Evolutionary conservation across 1,284 basidiomycete species (phyloP).

Genomic region (Moesziomyces sp.): DNA sequence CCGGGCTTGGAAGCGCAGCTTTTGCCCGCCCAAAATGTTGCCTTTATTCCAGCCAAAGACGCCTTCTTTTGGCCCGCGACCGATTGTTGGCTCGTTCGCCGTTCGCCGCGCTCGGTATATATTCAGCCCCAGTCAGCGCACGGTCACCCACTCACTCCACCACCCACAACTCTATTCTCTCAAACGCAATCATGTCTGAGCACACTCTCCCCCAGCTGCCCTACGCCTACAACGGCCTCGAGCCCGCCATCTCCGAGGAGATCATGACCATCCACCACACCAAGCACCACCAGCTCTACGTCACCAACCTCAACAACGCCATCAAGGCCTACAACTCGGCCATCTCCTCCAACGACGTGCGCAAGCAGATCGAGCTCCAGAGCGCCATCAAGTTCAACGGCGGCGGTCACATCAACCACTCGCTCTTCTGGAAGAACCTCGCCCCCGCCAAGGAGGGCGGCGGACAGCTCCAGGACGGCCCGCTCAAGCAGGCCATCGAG

Average conservation of each 20-base stretch:
- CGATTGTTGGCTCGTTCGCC: conserved; percentile 25
- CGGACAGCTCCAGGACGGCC: conserved; percentile 75
- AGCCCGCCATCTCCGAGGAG: conserved; percentile 82
- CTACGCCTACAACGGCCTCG: conserved; percentile 88
- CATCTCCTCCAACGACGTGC: conserved; percentile 74
- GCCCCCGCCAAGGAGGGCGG: conserved; percentile 67
- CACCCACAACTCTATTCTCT: neutral
- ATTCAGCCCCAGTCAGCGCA: neutral
- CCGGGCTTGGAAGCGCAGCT: neutral
- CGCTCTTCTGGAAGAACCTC: conserved; percentile 96
- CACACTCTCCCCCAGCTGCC: conserved; percentile 87
- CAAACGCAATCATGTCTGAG: conserved; percentile 43
- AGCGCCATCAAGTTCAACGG: conserved; percentile 90
- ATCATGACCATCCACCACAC: conserved; percentile 81
- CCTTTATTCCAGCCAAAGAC: neutral
- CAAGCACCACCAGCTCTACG: conserved; percentile 82
- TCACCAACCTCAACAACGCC: conserved; percentile 73
- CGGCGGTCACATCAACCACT: conserved; percentile 83
- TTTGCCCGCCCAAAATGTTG: too few species aligned
- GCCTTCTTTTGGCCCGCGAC: neutral
- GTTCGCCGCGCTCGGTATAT: conserved; percentile 26
- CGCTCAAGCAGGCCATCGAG: conserved; percentile 83
- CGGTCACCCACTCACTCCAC: neutral
- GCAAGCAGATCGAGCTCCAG: conserved; percentile 86
- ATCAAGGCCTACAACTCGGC: conserved; percentile 82